A percentile compares a stretch with the other conserved stretches of the same genome.
phyloP scores from a whole-genome alignment of 345 rosid genomes.

The Fremontodendron californicum region DNA sequence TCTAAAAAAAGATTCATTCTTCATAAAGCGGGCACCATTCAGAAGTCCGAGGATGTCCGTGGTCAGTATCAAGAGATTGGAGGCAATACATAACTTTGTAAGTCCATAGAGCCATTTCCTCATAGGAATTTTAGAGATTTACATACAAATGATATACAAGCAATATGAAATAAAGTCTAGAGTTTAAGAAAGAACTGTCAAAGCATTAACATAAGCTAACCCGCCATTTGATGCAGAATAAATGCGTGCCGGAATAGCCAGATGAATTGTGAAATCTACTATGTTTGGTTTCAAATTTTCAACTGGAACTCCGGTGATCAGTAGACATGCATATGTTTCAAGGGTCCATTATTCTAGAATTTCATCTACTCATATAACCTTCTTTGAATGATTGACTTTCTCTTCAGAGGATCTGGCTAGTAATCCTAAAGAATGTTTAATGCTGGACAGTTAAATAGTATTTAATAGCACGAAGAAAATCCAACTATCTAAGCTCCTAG shows the following conservation, averaged over 20 bases:
- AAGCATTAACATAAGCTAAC: not conserved
- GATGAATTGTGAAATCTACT: not conserved
- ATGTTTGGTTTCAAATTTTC: not conserved
- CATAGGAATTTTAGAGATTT: not conserved
- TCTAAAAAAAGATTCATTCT: not conserved
- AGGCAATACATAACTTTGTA: not conserved
- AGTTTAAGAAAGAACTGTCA: not conserved
- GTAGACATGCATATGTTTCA: not conserved
- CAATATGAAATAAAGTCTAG: not conserved
- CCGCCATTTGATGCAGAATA: not conserved
- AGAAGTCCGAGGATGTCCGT: not conserved
- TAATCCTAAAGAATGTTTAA: not conserved
- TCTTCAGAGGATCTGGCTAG: not conserved
- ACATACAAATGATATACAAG: not conserved
- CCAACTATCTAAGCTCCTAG: not conserved
- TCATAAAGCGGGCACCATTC: not conserved
- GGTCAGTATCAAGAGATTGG: not conserved
- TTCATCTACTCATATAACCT: not conserved
- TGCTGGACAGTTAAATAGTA: not conserved
- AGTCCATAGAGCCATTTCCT: not conserved
- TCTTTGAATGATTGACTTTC: not conserved
- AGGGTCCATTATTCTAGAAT: not conserved
- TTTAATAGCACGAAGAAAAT: not conserved
- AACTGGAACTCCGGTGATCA: not conserved
- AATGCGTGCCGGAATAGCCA: not conserved